Percentiles rank a stretch among this genome's conserved stretches.
Evolutionary conservation across 108 stramenopile species (phyloP).

Genomic region (Conticribra weissflogii): DNA sequence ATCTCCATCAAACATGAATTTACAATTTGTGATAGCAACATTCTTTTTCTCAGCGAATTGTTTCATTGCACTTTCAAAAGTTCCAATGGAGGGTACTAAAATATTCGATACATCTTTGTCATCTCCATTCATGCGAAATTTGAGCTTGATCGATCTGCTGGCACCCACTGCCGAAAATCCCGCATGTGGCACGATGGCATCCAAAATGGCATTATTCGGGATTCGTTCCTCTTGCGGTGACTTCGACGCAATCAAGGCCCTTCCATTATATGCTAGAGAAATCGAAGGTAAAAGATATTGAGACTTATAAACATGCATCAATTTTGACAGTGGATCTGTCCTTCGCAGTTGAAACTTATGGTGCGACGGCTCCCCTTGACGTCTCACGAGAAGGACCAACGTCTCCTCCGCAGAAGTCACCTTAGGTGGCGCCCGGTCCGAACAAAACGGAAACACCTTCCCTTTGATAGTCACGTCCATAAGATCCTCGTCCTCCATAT

Average conservation of each 20-base stretch:
- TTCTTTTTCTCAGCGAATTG: constrained; percentile 23
- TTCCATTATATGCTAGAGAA: constrained; percentile 22
- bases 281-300: constrained; percentile 9
- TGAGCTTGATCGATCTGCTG: constrained; percentile 14
- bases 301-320: constrained; percentile 6
- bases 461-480: constrained; percentile 51
- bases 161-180: neutral
- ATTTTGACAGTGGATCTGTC: constrained; percentile 17
- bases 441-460: neutral
- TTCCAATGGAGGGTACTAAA: constrained; percentile 5
- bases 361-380: neutral
- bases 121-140: constrained; percentile 44
- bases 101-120: constrained; percentile 20
- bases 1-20: constrained; percentile 57
- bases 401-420: constrained; percentile 3
- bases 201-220: constrained; percentile 16
- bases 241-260: constrained; percentile 20
- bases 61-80: constrained; percentile 21
- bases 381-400: constrained; percentile 18
- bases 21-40: constrained; percentile 13
- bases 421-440: neutral
- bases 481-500: constrained; percentile 77
- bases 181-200: constrained; percentile 15
- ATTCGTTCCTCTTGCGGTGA: constrained; percentile 18
- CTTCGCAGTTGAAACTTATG: constrained; percentile 24